Evolutionary conservation across 1,284 basidiomycete genomes (phyloP), one percentile per base, ranked within the genome.

Genomic region (Ceratobasidium theobromae): DNA sequence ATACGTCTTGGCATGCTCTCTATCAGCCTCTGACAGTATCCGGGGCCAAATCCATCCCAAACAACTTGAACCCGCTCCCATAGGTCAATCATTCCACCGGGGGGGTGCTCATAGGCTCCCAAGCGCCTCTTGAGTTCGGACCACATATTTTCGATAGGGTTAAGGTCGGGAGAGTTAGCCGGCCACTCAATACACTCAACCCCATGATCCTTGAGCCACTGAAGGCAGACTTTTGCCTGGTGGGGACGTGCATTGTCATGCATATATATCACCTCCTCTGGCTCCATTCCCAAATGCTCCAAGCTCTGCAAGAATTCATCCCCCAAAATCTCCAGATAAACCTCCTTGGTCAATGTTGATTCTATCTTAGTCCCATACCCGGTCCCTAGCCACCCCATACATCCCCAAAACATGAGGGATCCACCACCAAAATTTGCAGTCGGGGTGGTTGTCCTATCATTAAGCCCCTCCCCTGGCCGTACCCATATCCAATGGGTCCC

Each of bases 361-460:
- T 60, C 57, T 30, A 60, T 27, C 2, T 27, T 21, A 25, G 41
- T 46, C 28, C 45, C 57, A 35, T 3, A 18, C 1, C 45, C 57
- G n/a, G 57, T 49, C 25, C 57, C 57, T n/a, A 3, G 11, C 2
- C 11, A 45, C 43, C n/a, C n/a, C n/a, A n/a, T n/a, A n/a, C n/a
- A n/a, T n/a, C n/a, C n/a, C n/a, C n/a, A n/a, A 38, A 38, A 38
- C 35, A 38, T 62, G n/a, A 62, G 0, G 4, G 58, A 62, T 25
- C 58, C 46, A 3, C 57, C 32, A 12, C 57, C 57, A 49, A 48
- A 49, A 12, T 60, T 60, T 4, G 4, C 18, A 4, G 57, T 49
- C 49, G 21, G 21, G 21, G 28, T 28, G 14, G 28, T 28, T 16
- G 28, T 21, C 21, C 28, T 25, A 28, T 51, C 48, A 57, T 11